A percentile compares a stretch with the other conserved stretches of the same genome.
Conservation (phyloP, 208 protist genomes). For the Trypanosoma lewisi region DNA sequence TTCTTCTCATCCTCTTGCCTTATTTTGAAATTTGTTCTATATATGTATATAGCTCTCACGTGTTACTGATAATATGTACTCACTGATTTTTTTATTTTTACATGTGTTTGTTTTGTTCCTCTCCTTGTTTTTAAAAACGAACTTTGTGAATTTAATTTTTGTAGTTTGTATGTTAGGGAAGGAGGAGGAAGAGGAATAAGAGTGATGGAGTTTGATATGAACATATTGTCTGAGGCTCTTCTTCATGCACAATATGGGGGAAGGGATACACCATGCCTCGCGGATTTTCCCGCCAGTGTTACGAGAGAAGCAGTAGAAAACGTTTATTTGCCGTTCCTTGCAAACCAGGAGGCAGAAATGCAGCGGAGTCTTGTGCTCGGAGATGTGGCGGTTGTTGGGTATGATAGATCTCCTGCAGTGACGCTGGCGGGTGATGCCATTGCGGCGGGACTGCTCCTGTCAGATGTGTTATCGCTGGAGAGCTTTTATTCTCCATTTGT, state of each 20-base stretch:
- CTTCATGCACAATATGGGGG: constrained; percentile 66
- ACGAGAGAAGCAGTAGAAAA: constrained; percentile 32
- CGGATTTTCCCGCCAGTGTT: constrained; percentile 58
- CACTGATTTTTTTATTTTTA: constrained; percentile 10
- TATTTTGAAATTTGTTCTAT: no score
- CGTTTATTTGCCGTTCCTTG: constrained; percentile 50
- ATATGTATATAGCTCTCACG: no score
- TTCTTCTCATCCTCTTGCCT: not conserved
- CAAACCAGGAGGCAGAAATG: constrained; percentile 8
- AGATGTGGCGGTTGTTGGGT: constrained; percentile 17
- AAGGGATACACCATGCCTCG: constrained; percentile 36
- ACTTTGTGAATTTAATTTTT: not conserved
- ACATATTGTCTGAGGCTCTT: constrained; percentile 51
- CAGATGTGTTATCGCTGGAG: constrained; percentile 9
- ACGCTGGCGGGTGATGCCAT: constrained; percentile 29
- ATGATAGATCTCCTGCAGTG: not conserved
- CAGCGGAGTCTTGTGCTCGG: constrained; percentile 17
- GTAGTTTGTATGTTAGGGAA: not conserved
- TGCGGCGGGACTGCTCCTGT: constrained; percentile 16
- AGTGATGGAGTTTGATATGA: constrained; percentile 14
- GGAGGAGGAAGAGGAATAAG: not conserved
- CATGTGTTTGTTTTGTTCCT: not conserved
- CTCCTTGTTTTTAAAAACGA: not conserved
- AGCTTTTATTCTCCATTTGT: not conserved
- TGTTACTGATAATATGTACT: no score